phyloP scores from a whole-genome alignment of 495 filamentous ascomycete genomes.

The Penicillium dipodomyicola region DNA sequence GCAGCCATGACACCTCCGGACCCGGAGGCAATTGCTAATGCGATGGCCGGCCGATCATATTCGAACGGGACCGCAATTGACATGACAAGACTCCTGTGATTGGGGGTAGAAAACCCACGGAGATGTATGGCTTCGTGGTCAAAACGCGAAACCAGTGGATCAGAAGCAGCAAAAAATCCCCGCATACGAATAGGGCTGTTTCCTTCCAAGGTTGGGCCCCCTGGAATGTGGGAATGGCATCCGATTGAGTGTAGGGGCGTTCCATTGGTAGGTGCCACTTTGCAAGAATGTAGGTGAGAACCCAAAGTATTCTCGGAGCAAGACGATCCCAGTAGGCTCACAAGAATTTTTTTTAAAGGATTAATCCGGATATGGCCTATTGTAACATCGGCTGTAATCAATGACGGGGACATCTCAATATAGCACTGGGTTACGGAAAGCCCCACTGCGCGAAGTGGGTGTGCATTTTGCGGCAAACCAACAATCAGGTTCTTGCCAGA shows the following conservation, averaged over 20 bases:
- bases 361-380: not conserved
- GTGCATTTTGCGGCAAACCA: not conserved
- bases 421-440: constrained; percentile 5
- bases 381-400: not conserved
- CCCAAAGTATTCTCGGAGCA: not conserved
- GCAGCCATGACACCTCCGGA: not conserved
- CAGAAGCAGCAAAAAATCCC: not conserved
- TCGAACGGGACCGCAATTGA: not conserved
- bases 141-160: not conserved
- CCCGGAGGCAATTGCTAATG: not conserved
- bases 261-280: constrained; percentile 11
- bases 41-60: not conserved
- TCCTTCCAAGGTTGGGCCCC: not conserved
- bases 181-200: constrained; percentile 9
- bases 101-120: not conserved
- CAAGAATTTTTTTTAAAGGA: not conserved
- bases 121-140: too few relatives aligned
- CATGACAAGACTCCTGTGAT: not conserved
- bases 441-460: constrained; percentile 6
- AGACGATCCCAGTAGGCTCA: not conserved
- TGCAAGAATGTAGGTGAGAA: constrained; percentile 14
- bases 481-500: not conserved
- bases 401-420: constrained; percentile 16
- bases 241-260: not conserved
- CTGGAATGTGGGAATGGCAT: constrained; percentile 22